Percentiles rank a stretch among this genome's conserved stretches.
Evolutionary conservation across 352 stramenopile species (phyloP).

Genomic region (Pythium monospermum): DNA sequence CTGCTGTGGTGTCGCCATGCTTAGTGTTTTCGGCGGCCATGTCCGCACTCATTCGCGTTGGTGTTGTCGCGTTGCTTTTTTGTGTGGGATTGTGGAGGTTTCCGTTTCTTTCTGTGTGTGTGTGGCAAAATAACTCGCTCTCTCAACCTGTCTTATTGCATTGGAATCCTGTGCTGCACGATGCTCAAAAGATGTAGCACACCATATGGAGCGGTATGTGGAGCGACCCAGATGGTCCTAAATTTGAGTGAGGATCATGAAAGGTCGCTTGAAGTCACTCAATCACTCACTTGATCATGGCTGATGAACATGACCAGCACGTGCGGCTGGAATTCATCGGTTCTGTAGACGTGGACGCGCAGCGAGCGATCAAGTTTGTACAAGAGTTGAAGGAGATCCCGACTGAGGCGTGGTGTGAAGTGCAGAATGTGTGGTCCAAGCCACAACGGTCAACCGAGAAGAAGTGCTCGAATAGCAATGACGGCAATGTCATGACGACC

Average conservation of each 20-base stretch:
- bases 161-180: constrained; percentile 1
- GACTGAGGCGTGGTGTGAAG: constrained; percentile 42
- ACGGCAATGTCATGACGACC: background rate
- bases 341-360: constrained; percentile 24
- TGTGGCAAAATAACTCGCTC: constrained; percentile 30
- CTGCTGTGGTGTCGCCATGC: constrained; percentile 7
- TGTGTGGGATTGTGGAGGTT: constrained; percentile 2
- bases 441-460: background rate
- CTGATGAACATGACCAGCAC: constrained; percentile 14
- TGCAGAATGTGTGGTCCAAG: constrained; percentile 27
- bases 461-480: background rate
- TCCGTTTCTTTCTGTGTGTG: constrained; percentile 17
- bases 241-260: background rate
- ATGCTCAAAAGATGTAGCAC: background rate
- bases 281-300: background rate
- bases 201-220: background rate
- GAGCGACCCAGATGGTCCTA: no score
- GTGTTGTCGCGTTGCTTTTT: background rate
- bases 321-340: constrained; percentile 52
- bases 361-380: constrained; percentile 35
- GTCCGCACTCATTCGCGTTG: constrained; percentile 11
- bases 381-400: constrained; percentile 44
- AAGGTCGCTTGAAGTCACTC: background rate
- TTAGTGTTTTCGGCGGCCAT: constrained; percentile 19
- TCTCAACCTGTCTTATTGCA: constrained; percentile 8